Base-by-base conservation (phyloP, 495 filamentous ascomycete genomes). In the Penicillium tannophilum region DNA sequence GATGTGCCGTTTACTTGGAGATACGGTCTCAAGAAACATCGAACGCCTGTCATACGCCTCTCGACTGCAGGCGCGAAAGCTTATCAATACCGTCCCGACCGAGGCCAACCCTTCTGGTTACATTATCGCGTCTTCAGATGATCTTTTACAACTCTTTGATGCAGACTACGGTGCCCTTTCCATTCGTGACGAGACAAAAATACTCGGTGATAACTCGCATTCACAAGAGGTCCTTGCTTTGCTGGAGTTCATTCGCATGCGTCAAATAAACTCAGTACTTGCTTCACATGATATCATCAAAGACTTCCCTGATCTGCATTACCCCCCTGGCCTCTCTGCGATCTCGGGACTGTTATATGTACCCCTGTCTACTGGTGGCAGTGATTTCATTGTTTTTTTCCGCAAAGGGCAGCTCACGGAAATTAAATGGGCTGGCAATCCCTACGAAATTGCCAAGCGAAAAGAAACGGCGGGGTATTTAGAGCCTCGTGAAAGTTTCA, bases 341-440 rank as follows among this genome's bases (percentile, higher is more conserved):
- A 87, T 97, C 53, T 90, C 92, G 0, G 93, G 93, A 1, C 63
- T 97, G 50, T 76, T 97, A 6, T 84, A 96, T 46, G 92, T 97
- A 0, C 93, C 93, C 0, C 72, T 97, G 0, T 93, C 90, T 14
- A 75, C 85, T 9, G 84, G 84, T 45, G 93, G 93, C 10, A 74
- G 71, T 39, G 93, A 97, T 62, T 97, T 97, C 65, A 96, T 97
- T 43, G 90, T 92, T 0, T 96, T 97, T 64, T 96, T 96, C 74
- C 85, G 93, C 6, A 89, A 83, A 58, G 87, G 90, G 1, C 90
- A 93, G 60, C 60, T 89, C 12, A 87, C 82, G 47, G 86, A 94
- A 63, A 90, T 96, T 6, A 91, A 87, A 68, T 96, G 92, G 93
- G 93, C 92, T 1, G 93, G 93, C 2, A 97, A 97, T 69, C 93